phyloP scores from a whole-genome alignment of 805 yeast genomes.

The Priceomyces medius region DNA sequence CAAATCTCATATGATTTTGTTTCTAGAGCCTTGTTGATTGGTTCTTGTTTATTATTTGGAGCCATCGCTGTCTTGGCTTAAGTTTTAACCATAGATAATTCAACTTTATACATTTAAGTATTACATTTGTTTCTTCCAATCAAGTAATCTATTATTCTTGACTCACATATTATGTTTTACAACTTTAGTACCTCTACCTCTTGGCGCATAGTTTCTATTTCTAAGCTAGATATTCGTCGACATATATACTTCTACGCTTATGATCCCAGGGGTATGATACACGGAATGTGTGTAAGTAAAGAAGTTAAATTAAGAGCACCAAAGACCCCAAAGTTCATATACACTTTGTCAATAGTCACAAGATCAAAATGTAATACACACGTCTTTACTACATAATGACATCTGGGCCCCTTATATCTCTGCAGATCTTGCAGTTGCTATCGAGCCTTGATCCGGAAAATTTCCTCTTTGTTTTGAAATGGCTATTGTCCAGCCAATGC shows the following conservation, averaged over 20 bases:
- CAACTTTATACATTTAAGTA: too few relatives aligned
- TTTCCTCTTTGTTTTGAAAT: neutral
- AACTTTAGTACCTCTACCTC: too few relatives aligned
- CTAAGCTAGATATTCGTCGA: neutral
- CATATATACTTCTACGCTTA: neutral
- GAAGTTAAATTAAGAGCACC: neutral
- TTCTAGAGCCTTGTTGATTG: constrained; percentile 21
- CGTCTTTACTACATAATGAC: neutral
- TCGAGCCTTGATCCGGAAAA: constrained; percentile 3
- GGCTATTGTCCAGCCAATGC: neutral
- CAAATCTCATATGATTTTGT: constrained; percentile 13
- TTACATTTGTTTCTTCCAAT: neutral
- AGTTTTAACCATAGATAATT: neutral
- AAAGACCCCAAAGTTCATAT: neutral
- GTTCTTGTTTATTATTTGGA: constrained; percentile 25
- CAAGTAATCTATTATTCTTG: neutral
- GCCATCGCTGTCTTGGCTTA: constrained; percentile 18
- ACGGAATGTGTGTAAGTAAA: neutral
- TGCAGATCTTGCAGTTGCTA: neutral
- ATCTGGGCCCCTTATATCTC: neutral
- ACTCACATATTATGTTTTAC: neutral
- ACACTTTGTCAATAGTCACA: neutral
- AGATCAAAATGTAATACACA: neutral
- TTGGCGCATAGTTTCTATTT: neutral
- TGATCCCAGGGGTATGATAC: constrained; percentile 1